phyloP scores from a whole-genome alignment of 345 rosid species.

The Ceriops tagal region DNA sequence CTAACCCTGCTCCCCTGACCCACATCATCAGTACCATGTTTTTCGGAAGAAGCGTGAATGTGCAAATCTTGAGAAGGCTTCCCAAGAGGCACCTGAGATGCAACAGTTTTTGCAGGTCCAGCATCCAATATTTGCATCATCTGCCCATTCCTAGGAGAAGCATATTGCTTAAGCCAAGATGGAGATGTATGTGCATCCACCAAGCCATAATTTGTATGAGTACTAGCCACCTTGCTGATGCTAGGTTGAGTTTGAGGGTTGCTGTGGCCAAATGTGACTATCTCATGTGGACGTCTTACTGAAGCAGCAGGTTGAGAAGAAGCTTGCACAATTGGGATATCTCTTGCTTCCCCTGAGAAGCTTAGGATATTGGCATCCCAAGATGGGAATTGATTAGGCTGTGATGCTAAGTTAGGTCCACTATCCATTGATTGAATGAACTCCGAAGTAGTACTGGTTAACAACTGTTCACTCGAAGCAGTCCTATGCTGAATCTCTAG shows the following conservation, averaged over 20 bases:
- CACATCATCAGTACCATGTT: constrained; percentile 29
- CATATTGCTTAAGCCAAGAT: constrained; percentile 69
- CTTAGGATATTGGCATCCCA: constrained; percentile 27
- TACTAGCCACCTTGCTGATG: constrained; percentile 10
- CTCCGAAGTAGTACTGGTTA: constrained; percentile 22
- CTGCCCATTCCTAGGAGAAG: constrained; percentile 59
- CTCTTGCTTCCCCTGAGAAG: constrained; percentile 24
- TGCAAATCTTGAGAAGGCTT: constrained; percentile 43
- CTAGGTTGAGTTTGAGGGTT: constrained; percentile 26
- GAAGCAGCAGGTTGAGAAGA: constrained; percentile 20
- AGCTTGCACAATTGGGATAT: constrained; percentile 22
- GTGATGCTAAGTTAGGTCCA: constrained; percentile 29
- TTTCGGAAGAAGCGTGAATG: constrained; percentile 29
- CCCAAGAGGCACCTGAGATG: constrained; percentile 36
- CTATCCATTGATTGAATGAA: constrained; percentile 25
- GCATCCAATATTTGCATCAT: constrained; percentile 39
- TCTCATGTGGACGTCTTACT: constrained; percentile 20
- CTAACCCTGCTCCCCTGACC: constrained; percentile 27
- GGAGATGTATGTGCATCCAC: constrained; percentile 52
- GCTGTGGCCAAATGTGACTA: constrained; percentile 16
- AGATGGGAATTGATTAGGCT: constrained; percentile 21
- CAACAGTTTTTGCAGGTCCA: constrained; percentile 33
- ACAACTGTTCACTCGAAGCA: constrained; percentile 13
- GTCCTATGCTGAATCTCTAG: constrained; percentile 14
- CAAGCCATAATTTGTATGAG: constrained; percentile 23